Base-by-base conservation (phyloP, 768 basidiomycete species). In the Podaxis pistillaris region DNA sequence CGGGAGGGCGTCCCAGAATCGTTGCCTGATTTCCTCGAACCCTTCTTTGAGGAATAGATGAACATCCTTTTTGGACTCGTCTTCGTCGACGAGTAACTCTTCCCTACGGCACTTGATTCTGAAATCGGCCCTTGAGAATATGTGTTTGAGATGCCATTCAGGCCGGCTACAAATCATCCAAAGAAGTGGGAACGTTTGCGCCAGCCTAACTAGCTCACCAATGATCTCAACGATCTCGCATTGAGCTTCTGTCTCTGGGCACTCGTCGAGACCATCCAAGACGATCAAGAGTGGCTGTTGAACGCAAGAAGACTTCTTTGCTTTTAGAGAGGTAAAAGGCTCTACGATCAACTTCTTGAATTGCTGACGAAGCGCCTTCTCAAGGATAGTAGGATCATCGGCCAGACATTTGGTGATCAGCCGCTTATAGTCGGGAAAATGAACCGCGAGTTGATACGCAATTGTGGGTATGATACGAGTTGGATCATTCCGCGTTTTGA, bases 211-310 rank as follows among this genome's bases (percentile, higher is more conserved):
- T 13, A 15, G 24, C 9, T 22, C 38, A 38, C 38, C n/a, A 11
- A 56, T 44, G 13, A 56, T 24, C 22, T 56, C 55, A 17, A 56
- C 26, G 40, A 56, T 41, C 24, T 61, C 51, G 30, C 30, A 36
- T 28, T 61, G 60, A 6, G 51, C 50, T 4, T 17, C 26, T 19
- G 44, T 8, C n/a, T 36, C 38, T 4, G 28, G n/a, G 22, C 52
- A 61, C 28, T 61, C 60, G 19, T 61, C 51, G n/a, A 61, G 40
- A 7, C 60, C 60, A 44, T 61, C 60, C 3, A 61, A 13, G 9
- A 61, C 12, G 7, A 61, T 24, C 1, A 61, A 13, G 3, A 53
- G 38, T 3, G 60, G 55, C 6, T 28, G n/a, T 26, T 36, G 36
- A 22, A 38, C 37, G 22, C 15, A 24, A 11, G 19, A 28, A 6